phyloP scores from a whole-genome alignment of 495 filamentous ascomycete genomes.

The Penicillium dipodomyicola region DNA sequence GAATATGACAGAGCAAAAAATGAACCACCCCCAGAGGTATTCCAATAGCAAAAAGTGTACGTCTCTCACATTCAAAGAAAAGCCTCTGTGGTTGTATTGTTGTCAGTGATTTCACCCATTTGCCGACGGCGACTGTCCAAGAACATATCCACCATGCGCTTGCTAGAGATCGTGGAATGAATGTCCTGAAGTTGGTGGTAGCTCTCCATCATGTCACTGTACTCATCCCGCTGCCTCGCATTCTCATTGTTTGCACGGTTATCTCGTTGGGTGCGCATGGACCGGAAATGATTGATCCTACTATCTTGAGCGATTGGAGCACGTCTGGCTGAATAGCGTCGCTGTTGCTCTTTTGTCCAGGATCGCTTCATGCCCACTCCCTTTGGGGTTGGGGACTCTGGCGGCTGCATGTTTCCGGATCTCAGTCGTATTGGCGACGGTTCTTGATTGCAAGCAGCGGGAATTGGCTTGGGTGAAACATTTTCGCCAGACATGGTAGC shows the following conservation, averaged over 20 bases:
- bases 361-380: slow-evolving; percentile 22
- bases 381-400: slow-evolving; percentile 37
- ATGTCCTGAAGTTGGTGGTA: slow-evolving; percentile 25
- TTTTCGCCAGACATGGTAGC: background rate
- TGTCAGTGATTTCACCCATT: slow-evolving; percentile 30
- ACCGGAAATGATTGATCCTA: slow-evolving; percentile 32
- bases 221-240: slow-evolving; percentile 24
- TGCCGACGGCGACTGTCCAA: slow-evolving; percentile 52
- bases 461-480: background rate
- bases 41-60: background rate
- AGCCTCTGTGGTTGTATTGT: slow-evolving; percentile 20
- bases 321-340: slow-evolving; percentile 34
- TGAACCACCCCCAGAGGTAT: background rate
- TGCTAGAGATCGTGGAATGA: slow-evolving; percentile 44
- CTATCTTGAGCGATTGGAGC: slow-evolving; percentile 28
- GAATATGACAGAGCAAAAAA: background rate
- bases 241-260: slow-evolving; percentile 37
- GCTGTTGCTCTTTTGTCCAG: slow-evolving; percentile 35
- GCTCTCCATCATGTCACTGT: slow-evolving; percentile 20
- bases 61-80: slow-evolving; percentile 27
- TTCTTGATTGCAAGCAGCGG: background rate
- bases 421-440: slow-evolving; percentile 31
- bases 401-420: slow-evolving; percentile 22
- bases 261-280: slow-evolving; percentile 26
- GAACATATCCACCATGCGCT: slow-evolving; percentile 60